phyloP scores from a whole-genome alignment of 2,329 filamentous ascomycete genomes.

The Fusarium hainanense region DNA sequence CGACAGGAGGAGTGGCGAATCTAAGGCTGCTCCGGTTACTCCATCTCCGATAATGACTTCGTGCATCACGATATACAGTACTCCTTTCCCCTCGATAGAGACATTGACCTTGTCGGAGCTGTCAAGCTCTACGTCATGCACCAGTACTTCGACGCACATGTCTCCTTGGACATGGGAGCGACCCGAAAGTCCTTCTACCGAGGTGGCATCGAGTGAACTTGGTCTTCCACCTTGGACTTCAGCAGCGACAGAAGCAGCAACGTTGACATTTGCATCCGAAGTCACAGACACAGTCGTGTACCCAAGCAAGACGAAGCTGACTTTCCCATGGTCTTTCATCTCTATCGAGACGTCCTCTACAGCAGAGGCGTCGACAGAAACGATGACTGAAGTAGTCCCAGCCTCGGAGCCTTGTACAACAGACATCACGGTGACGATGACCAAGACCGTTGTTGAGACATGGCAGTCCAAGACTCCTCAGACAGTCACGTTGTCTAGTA shows the following conservation, averaged over 20 bases:
- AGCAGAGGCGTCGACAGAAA: not conserved
- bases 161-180: constrained; percentile 19
- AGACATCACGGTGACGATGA: constrained; percentile 44
- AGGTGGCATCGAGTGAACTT: constrained; percentile 9
- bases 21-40: constrained; percentile 11
- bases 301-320: constrained; percentile 14
- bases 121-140: constrained; percentile 10
- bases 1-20: constrained; percentile 22
- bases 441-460: constrained; percentile 42
- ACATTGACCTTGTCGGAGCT: not conserved
- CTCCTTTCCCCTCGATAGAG: constrained; percentile 3
- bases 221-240: constrained; percentile 18
- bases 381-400: constrained; percentile 3
- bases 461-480: constrained; percentile 36
- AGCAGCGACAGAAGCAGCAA: not conserved
- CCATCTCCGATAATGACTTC: constrained; percentile 26
- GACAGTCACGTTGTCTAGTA: constrained; percentile 34
- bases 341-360: not conserved
- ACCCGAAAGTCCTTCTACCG: constrained; percentile 5
- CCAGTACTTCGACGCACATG: not conserved
- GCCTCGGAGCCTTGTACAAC: constrained; percentile 38
- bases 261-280: not conserved
- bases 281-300: not conserved
- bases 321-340: constrained; percentile 4
- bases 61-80: constrained; percentile 38